Evolutionary conservation across 208 protist species (phyloP).

Genomic region (Wallacemonas sp.): DNA sequence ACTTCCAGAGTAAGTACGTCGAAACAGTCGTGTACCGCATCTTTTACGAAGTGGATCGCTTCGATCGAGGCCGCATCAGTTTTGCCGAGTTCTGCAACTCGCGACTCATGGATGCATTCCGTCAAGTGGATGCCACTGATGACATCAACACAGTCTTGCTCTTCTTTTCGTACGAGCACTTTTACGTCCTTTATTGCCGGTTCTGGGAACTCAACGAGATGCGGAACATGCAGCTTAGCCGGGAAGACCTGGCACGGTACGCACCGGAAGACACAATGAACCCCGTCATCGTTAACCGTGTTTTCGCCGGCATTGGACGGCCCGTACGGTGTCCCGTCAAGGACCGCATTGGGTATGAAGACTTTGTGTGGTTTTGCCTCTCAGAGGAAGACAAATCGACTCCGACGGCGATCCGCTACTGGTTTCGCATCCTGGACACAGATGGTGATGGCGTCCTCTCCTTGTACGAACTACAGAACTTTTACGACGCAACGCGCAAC

Average conservation of each 20-base stretch:
- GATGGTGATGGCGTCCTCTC: constrained; percentile 95
- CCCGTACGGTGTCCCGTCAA: constrained; percentile 33
- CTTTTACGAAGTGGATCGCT: constrained; percentile 93
- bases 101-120: constrained; percentile 76
- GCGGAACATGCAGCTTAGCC: constrained; percentile 91
- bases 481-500: constrained; percentile 89
- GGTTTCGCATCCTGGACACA: constrained; percentile 93
- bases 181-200: constrained; percentile 99
- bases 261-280: constrained; percentile 78
- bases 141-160: constrained; percentile 91
- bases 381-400: constrained; percentile 96
- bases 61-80: constrained; percentile 74
- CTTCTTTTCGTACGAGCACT: constrained; percentile 99
- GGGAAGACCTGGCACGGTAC: constrained; percentile 88
- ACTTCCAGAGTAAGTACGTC: constrained; percentile 94
- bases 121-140: constrained; percentile 74
- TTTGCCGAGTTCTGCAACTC: constrained; percentile 75
- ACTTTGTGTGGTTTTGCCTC: constrained; percentile 96
- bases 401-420: constrained; percentile 90
- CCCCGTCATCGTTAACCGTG: constrained; percentile 69
- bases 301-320: constrained; percentile 69
- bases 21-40: constrained; percentile 96
- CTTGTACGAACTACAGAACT: constrained; percentile 91
- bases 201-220: constrained; percentile 98
- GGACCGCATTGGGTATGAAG: constrained; percentile 88